Base-by-base conservation (phyloP, 345 rosid genomes). In the Dimocarpus longan region DNA sequence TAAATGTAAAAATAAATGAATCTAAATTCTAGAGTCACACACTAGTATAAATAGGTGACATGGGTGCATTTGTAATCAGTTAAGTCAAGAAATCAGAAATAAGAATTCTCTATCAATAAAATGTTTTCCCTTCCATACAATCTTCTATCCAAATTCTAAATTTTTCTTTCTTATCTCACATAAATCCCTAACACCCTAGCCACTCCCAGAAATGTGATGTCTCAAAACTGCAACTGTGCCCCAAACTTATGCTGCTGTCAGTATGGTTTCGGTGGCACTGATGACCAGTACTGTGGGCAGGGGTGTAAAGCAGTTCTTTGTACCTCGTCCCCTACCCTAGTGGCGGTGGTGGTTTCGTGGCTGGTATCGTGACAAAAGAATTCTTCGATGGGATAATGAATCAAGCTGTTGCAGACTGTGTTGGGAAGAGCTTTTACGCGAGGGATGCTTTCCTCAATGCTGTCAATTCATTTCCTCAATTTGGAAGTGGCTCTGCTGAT, bases 221-320 rank as follows among this genome's bases (percentile, higher is more conserved):
- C 89, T 8, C 95, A 91, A 78, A 87, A 87, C 81, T 90, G 93
- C 32, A 87, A 88, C 43, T 90, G 93, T 63, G 80, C 86, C 4
- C 64, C 88, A 1, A 71, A 84, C 70, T 12, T 82, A 1, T 90
- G 93, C 22, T 90, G 92, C 60, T 88, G 92, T 64, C 81, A 76
- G 43, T 69, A 2, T 21, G 93, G 93, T 12, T 88, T n/a, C 28
- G 88, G 90, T 19, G 90, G 93, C 62, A 48, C 62, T 0, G 48
- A 65, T 0, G 44, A 72, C 0, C 82, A 60, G 0, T 86, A 87
- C 59, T 90, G 91, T 5, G 93, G 93, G 32, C 1, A 37, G 0
- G 90, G 90, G 10, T 90, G 93, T 80, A 80, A 63, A n/a, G 73
- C 76, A 40, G 92, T 90, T n/a, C 90, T 88, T 56, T 87, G 92